phyloP scores from a whole-genome alignment of 148 eudicot species.

The Chenopodium suecicum region DNA sequence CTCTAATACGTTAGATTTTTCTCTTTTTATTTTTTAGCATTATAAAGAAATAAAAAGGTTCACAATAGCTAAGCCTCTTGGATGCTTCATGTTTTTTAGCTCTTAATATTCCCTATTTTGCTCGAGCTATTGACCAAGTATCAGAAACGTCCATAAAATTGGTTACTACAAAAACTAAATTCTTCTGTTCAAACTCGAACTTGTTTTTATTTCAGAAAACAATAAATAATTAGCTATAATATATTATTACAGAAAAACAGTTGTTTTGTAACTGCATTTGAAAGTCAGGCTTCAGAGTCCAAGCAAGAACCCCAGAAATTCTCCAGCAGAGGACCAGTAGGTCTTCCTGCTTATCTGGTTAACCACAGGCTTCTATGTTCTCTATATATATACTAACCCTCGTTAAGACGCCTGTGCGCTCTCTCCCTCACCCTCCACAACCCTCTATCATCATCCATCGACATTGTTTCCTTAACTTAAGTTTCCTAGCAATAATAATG shows the following conservation, averaged over 20 bases:
- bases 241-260: not conserved
- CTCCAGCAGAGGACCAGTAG: conserved; percentile 5
- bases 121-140: not conserved
- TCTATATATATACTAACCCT: not conserved
- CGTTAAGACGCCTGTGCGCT: not conserved
- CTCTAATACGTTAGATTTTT: too few relatives aligned
- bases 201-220: conserved; percentile 14
- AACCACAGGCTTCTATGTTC: not conserved
- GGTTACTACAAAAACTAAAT: not conserved
- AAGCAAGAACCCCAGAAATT: not conserved
- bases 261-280: conserved; percentile 20
- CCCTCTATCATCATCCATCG: too few relatives aligned
- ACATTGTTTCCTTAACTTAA: not conserved
- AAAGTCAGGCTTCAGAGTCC: not conserved
- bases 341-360: not conserved
- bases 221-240: not conserved
- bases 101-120: not conserved
- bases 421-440: not conserved
- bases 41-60: too few relatives aligned
- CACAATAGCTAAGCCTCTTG: too few relatives aligned
- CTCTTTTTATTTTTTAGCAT: too few relatives aligned
- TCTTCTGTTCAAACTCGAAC: conserved; percentile 16
- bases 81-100: not conserved
- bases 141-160: not conserved
- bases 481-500: not conserved